A percentile compares a stretch with the other conserved stretches of the same genome.
These are phyloP conservation scores for Drechslerella coelobrocha DNA, from an alignment of 2,329 filamentous ascomycete genomes.

Conservation along the genomic window DNA sequence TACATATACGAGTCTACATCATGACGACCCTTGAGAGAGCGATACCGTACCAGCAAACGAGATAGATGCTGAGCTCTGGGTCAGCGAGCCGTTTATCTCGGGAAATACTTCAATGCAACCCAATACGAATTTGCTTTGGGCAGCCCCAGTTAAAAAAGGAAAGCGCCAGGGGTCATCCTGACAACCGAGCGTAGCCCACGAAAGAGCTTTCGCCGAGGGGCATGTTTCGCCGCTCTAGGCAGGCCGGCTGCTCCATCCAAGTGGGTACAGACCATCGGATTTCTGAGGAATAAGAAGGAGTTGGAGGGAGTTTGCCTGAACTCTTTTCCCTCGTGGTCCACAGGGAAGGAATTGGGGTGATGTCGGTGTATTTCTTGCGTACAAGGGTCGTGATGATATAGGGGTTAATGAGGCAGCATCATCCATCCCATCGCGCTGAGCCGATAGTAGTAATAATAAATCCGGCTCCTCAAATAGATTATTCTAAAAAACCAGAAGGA, in stretches of 20 bases:
- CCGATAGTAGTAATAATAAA: no score
- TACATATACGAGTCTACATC: no score
- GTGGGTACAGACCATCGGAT: slow-evolving; percentile 8
- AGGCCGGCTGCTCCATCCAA: slow-evolving; percentile 19
- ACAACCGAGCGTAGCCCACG: slow-evolving; percentile 2
- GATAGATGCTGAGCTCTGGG: slow-evolving; percentile 6
- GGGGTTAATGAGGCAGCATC: not conserved
- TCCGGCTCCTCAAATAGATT: no score
- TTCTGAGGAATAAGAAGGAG: slow-evolving; percentile 27
- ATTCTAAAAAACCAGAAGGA: no score
- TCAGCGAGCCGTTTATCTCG: slow-evolving; percentile 8
- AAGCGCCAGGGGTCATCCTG: slow-evolving; percentile 24
- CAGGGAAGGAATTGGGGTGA: not conserved
- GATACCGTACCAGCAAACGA: no score
- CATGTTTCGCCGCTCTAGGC: slow-evolving; percentile 40
- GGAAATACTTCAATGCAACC: slow-evolving; percentile 17
- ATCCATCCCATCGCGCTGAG: not conserved
- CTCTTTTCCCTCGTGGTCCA: not conserved
- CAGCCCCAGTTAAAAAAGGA: slow-evolving; percentile 28
- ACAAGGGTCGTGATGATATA: not conserved
- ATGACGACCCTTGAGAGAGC: no score
- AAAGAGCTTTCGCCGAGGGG: not conserved
- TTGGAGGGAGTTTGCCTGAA: slow-evolving; percentile 6
- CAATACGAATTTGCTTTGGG: slow-evolving; percentile 7
- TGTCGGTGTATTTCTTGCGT: not conserved